These are phyloP conservation scores for Cerrena zonata DNA, from an alignment of 1,284 basidiomycete species.

Conservation along the genomic window DNA sequence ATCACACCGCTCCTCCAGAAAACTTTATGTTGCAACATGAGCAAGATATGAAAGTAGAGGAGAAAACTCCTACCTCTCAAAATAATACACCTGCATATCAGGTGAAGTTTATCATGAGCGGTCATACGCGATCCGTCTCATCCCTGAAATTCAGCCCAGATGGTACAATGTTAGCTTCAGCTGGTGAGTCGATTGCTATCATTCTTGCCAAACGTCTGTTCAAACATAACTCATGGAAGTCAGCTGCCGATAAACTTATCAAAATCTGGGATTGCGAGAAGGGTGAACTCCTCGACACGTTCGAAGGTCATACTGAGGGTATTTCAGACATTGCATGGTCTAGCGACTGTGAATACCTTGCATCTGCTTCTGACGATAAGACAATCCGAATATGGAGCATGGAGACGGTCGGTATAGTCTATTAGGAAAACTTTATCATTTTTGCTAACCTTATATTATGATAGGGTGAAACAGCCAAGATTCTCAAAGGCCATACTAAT, in stretches of 20 bases:
- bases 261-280: constrained; percentile 73
- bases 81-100: neutral
- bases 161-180: constrained; percentile 66
- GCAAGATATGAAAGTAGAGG: neutral
- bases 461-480: constrained; percentile 56
- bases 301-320: constrained; percentile 71
- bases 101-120: constrained; percentile 52
- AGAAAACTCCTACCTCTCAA: neutral
- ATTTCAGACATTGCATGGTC: constrained; percentile 89
- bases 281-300: constrained; percentile 66
- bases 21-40: no score
- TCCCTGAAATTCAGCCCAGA: constrained; percentile 77
- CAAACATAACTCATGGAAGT: constrained; percentile 27
- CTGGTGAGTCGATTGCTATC: constrained; percentile 45
- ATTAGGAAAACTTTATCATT: neutral
- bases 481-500: constrained; percentile 81
- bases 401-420: constrained; percentile 49
- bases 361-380: constrained; percentile 88
- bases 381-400: constrained; percentile 78
- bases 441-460: neutral
- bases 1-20: no score
- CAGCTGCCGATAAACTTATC: constrained; percentile 74
- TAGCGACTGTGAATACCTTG: constrained; percentile 71
- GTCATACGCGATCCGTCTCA: constrained; percentile 69
- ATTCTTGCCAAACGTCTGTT: constrained; percentile 7